These are phyloP conservation scores for Plasmodium gallinaceum DNA, from an alignment of 169 alveolate species.

Conservation along the genomic window DNA sequence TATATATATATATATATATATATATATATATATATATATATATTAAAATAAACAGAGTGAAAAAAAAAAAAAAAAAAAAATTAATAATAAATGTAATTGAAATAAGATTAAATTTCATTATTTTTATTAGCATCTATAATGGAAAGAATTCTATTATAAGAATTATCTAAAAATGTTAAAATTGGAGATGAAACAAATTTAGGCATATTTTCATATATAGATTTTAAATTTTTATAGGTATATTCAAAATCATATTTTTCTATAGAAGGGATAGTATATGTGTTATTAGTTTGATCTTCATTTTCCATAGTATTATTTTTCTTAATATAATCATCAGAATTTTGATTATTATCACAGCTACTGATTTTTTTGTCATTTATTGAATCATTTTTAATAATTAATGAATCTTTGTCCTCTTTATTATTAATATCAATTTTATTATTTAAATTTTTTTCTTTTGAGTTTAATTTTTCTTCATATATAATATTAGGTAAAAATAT, in stretches of 20 bases:
- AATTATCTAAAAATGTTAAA: conserved; percentile 55
- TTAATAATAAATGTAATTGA: not conserved
- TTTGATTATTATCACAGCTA: not conserved
- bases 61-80: not conserved
- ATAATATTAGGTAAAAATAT: conserved; percentile 5
- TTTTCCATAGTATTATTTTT: not conserved
- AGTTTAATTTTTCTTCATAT: conserved; percentile 8
- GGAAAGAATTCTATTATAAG: conserved; percentile 46
- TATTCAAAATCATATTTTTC: conserved; percentile 52
- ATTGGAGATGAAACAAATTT: conserved; percentile 71
- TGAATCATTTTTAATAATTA: not conserved
- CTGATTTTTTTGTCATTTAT: not conserved
- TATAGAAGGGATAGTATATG: conserved; percentile 33
- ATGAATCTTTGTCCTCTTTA: not conserved
- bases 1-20: not conserved
- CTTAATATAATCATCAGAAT: not conserved
- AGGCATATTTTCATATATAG: conserved; percentile 43
- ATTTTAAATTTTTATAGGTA: conserved; percentile 46
- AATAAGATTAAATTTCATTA: conserved; percentile 19
- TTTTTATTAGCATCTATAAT: conserved; percentile 58
- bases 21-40: not conserved
- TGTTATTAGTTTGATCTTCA: not conserved
- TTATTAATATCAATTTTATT: not conserved
- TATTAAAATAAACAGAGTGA: not conserved
- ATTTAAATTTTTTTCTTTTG: not conserved